Evolutionary conservation across 208 protist species (phyloP).

Genomic region (Blastocrithidia nonstop): DNA sequence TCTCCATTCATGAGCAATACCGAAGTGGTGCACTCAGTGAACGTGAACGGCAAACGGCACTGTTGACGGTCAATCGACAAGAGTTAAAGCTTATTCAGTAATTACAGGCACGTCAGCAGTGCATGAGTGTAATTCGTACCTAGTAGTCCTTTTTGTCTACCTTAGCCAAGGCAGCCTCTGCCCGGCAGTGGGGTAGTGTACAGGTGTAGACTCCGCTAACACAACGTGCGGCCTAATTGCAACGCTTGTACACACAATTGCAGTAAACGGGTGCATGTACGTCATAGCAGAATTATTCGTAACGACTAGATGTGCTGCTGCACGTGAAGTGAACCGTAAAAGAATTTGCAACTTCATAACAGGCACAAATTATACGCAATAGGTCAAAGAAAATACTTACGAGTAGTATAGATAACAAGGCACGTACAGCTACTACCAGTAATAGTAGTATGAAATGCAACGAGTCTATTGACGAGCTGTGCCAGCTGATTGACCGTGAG

Average conservation of each 20-base stretch:
- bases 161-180: conserved; percentile 59
- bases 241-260: conserved; percentile 83
- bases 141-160: conserved; percentile 41
- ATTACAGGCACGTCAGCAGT: conserved; percentile 82
- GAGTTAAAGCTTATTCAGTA: conserved; percentile 92
- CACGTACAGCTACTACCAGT: no score
- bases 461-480: conserved; percentile 74
- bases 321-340: conserved; percentile 95
- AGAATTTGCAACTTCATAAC: no score
- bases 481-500: conserved; percentile 94
- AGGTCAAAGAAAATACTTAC: no score
- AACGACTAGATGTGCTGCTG: conserved; percentile 90
- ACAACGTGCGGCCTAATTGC: conserved; percentile 87
- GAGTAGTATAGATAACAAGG: no score
- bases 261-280: no score
- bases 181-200: conserved; percentile 70
- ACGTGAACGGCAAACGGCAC: conserved; percentile 15
- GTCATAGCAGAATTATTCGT: no score
- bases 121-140: conserved; percentile 37
- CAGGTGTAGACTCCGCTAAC: conserved; percentile 84
- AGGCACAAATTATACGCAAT: no score
- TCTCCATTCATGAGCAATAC: conserved; percentile 28
- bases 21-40: neutral
- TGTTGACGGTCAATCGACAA: conserved; percentile 85
- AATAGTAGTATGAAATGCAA: no score